Conservation (phyloP, 2,329 filamentous ascomycete genomes). For the Colletotrichum shisoi region DNA sequence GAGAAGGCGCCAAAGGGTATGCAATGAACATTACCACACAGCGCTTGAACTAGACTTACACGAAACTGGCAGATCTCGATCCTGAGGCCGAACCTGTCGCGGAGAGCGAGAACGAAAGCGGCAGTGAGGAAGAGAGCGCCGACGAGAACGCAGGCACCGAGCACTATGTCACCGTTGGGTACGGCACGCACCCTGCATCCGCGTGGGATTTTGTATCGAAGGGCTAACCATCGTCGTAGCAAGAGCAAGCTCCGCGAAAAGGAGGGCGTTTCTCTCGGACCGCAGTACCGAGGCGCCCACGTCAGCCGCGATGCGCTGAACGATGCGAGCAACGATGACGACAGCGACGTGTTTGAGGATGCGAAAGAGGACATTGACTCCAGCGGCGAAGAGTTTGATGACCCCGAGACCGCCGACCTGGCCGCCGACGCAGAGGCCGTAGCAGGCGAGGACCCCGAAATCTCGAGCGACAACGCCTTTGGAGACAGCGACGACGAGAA, state of each 20-base stretch:
- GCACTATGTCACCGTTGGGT: constrained; percentile 84
- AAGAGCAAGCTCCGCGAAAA: constrained; percentile 85
- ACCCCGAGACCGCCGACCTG: constrained; percentile 65
- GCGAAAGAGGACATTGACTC: constrained; percentile 47
- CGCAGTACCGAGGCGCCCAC: constrained; percentile 79
- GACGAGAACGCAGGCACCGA: constrained; percentile 73
- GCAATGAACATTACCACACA: background rate
- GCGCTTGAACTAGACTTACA: constrained; percentile 1
- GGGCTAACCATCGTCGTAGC: constrained; percentile 49
- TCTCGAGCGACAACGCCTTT: constrained; percentile 74
- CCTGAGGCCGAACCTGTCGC: constrained; percentile 37
- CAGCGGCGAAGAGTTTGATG: constrained; percentile 61
- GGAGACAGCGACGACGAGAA: constrained; percentile 84
- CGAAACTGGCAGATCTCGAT: constrained; percentile 34
- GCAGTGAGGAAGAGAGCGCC: constrained; percentile 47
- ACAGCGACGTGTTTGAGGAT: constrained; percentile 58
- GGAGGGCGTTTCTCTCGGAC: constrained; percentile 73
- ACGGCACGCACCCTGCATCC: constrained; percentile 33
- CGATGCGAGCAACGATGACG: constrained; percentile 52
- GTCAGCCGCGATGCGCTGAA: constrained; percentile 73
- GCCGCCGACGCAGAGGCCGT: constrained; percentile 57
- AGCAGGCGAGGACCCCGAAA: constrained; percentile 65
- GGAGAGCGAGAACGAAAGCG: constrained; percentile 56
- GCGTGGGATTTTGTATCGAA: background rate
- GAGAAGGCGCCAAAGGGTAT: constrained; percentile 39